Conservation (phyloP, 1,284 basidiomycete genomes). For the Apiotrichum domesticum region DNA sequence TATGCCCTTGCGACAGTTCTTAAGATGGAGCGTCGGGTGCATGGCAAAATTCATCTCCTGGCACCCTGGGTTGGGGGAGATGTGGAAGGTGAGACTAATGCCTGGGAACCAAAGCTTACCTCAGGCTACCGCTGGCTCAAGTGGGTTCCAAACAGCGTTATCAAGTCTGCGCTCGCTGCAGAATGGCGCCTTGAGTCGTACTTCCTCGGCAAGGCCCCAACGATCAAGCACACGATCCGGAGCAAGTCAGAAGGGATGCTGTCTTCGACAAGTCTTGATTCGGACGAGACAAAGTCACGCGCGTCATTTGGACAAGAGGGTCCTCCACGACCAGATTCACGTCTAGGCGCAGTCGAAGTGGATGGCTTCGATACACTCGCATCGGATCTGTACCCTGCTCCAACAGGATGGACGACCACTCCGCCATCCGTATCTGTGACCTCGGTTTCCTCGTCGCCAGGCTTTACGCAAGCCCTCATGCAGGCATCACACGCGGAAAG, state of each 20-base stretch:
- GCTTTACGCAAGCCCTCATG: constrained; percentile 63
- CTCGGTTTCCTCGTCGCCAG: constrained; percentile 17
- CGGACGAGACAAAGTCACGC: constrained; percentile 7
- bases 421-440: background rate
- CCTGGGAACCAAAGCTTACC: background rate
- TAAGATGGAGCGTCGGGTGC: constrained; percentile 64
- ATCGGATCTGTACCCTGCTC: constrained; percentile 2
- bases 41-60: constrained; percentile 78
- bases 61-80: constrained; percentile 94
- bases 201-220: constrained; percentile 91
- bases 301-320: constrained; percentile 3
- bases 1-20: constrained; percentile 86
- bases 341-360: background rate
- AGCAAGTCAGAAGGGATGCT: constrained; percentile 4
- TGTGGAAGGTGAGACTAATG: constrained; percentile 58
- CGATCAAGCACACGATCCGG: constrained; percentile 32
- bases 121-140: constrained; percentile 92
- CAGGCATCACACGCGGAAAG: constrained; percentile 93
- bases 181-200: constrained; percentile 96
- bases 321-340: background rate
- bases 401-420: background rate
- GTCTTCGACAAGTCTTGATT: constrained; percentile 9
- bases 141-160: constrained; percentile 85
- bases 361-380: constrained; percentile 8
- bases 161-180: constrained; percentile 91